phyloP scores from a whole-genome alignment of 768 basidiomycete species.

The Rhizopogon vinicolor region DNA sequence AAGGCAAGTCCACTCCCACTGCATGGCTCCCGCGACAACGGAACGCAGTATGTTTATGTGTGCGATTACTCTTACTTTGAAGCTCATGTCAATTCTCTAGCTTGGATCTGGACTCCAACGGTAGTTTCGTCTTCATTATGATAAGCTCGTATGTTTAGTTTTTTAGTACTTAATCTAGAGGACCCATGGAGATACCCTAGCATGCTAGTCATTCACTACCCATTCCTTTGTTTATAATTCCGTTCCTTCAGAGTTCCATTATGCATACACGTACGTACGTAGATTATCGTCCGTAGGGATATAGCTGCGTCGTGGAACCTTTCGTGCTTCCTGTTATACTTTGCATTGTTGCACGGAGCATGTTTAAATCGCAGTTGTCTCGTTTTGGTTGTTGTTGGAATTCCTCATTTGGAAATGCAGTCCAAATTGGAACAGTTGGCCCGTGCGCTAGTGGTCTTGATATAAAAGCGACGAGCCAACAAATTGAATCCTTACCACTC shows the following conservation, averaged over 20 bases:
- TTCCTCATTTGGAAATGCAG: neutral
- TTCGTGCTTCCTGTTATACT: no score
- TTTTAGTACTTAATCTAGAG: neutral
- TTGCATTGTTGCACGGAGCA: no score
- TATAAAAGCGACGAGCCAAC: neutral
- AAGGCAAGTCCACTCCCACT: constrained; percentile 42
- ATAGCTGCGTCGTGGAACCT: no score
- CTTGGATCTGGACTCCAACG: constrained; percentile 26
- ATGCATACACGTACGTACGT: neutral
- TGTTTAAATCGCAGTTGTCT: no score
- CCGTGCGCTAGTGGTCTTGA: neutral
- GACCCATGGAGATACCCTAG: constrained; percentile 8
- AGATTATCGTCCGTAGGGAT: neutral
- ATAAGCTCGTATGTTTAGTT: neutral
- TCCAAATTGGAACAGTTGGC: neutral
- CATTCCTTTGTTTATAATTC: constrained; percentile 6
- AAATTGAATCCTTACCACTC: constrained; percentile 57
- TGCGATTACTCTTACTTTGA: neutral
- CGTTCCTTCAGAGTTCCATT: neutral
- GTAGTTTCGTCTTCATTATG: constrained; percentile 5
- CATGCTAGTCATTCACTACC: constrained; percentile 10
- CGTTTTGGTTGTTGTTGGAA: no score
- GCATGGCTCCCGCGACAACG: constrained; percentile 74
- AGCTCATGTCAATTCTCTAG: constrained; percentile 6
- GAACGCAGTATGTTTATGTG: constrained; percentile 30